These are phyloP conservation scores for Botrytis fragariae DNA, from an alignment of 2,329 filamentous ascomycete genomes.

Conservation along the genomic window DNA sequence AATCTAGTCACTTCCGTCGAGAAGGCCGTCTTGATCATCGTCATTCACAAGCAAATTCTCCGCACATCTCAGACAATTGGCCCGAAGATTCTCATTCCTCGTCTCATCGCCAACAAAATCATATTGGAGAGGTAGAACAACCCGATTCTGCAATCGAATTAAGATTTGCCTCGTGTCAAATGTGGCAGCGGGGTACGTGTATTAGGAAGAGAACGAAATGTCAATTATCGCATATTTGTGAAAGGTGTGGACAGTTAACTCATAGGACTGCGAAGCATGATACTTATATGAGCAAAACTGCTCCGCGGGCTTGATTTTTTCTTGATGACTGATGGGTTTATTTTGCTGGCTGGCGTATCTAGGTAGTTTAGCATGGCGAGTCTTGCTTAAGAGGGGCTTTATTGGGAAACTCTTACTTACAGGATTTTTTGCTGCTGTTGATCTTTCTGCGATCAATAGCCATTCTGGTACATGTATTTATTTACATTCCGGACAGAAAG, in stretches of 20 bases:
- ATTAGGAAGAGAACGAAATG: neutral
- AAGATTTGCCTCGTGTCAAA: neutral
- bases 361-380: neutral
- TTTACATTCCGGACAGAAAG: neutral
- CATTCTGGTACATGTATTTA: neutral
- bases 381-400: neutral
- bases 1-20: neutral
- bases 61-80: neutral
- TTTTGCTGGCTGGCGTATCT: neutral
- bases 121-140: neutral
- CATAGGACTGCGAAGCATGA: constrained; percentile 11
- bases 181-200: constrained; percentile 3
- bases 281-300: constrained; percentile 15
- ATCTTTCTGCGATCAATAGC: neutral
- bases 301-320: neutral
- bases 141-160: neutral
- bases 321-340: neutral
- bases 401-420: neutral
- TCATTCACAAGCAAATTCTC: neutral
- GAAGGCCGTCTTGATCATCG: constrained; percentile 1
- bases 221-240: constrained; percentile 1
- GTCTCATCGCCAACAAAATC: neutral
- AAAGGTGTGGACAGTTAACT: constrained; percentile 1
- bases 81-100: neutral
- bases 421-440: neutral